phyloP scores from a whole-genome alignment of 2,329 filamentous ascomycete species.

The Cladosporium sp. region DNA sequence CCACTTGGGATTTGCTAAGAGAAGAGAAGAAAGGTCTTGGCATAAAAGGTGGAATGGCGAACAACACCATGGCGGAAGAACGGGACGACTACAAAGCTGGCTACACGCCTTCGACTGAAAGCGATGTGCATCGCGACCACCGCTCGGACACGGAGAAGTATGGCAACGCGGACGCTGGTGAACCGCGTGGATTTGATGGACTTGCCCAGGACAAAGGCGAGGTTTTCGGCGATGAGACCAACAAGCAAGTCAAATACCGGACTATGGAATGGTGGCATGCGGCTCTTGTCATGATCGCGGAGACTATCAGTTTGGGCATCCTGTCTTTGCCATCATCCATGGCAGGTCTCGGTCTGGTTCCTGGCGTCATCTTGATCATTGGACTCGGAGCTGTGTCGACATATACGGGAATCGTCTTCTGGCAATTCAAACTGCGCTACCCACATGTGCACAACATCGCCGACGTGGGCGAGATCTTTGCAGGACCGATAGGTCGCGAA shows the following conservation, averaged over 20 bases:
- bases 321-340: constrained; percentile 56
- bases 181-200: constrained; percentile 8
- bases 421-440: constrained; percentile 58
- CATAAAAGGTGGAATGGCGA: not conserved
- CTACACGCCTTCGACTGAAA: constrained; percentile 14
- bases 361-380: constrained; percentile 57
- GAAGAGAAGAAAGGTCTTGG: not conserved
- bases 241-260: constrained; percentile 50
- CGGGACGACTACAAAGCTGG: not conserved
- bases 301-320: constrained; percentile 58
- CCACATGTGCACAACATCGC: constrained; percentile 61
- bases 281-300: constrained; percentile 54
- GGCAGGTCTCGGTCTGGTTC: constrained; percentile 53
- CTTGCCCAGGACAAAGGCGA: constrained; percentile 9
- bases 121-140: constrained; percentile 6
- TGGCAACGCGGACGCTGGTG: constrained; percentile 3
- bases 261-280: constrained; percentile 52
- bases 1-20: not conserved
- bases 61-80: not conserved
- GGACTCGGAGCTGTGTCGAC: constrained; percentile 57
- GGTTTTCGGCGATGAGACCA: constrained; percentile 15
- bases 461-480: constrained; percentile 65
- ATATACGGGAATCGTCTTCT: constrained; percentile 62
- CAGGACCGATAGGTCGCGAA: constrained; percentile 63
- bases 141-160: constrained; percentile 6